Percentiles rank a stretch among this genome's conserved stretches.
phyloP scores from a whole-genome alignment of 169 alveolate genomes.

The Eimeria sp. region DNA sequence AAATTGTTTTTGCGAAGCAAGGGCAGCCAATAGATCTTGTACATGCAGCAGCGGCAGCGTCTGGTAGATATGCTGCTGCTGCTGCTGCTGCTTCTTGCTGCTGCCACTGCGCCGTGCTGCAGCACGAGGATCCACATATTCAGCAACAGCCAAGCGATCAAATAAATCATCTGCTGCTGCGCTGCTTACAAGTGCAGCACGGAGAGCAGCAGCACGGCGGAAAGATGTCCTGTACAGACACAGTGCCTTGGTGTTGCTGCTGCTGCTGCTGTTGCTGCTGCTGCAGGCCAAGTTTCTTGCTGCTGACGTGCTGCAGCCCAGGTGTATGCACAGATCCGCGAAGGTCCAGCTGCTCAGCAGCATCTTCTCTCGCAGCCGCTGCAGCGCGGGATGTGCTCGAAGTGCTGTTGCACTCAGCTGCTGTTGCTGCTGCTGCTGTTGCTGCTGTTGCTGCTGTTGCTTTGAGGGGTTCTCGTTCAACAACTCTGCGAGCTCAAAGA shows the following conservation, averaged over 20 bases:
- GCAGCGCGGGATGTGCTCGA: slow-evolving; percentile 55
- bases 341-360: slow-evolving; percentile 67
- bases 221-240: slow-evolving; percentile 44
- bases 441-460: slow-evolving; percentile 40
- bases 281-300: slow-evolving; percentile 9
- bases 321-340: slow-evolving; percentile 39
- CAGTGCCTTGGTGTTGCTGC: slow-evolving; percentile 48
- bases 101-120: slow-evolving; percentile 12
- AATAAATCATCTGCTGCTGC: slow-evolving; percentile 62
- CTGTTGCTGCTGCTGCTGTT: slow-evolving; percentile 58
- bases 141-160: slow-evolving; percentile 29
- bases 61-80: not conserved
- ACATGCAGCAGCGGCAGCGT: slow-evolving; percentile 39
- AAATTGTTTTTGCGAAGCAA: slow-evolving; percentile 24
- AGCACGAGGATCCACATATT: not conserved
- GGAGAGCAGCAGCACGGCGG: slow-evolving; percentile 42
- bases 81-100: slow-evolving; percentile 48
- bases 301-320: slow-evolving; percentile 60
- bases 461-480: not conserved
- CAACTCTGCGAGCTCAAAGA: slow-evolving; percentile 30
- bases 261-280: slow-evolving; percentile 66
- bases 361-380: slow-evolving; percentile 62
- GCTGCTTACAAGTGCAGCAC: slow-evolving; percentile 38
- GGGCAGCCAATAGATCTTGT: slow-evolving; percentile 24
- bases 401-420: slow-evolving; percentile 37